A percentile compares a stretch with the other conserved stretches of the same genome.
Evolutionary conservation across 2,329 filamentous ascomycete species (phyloP).

Genomic region (Stagonosporopsis cucurbitacearum): DNA sequence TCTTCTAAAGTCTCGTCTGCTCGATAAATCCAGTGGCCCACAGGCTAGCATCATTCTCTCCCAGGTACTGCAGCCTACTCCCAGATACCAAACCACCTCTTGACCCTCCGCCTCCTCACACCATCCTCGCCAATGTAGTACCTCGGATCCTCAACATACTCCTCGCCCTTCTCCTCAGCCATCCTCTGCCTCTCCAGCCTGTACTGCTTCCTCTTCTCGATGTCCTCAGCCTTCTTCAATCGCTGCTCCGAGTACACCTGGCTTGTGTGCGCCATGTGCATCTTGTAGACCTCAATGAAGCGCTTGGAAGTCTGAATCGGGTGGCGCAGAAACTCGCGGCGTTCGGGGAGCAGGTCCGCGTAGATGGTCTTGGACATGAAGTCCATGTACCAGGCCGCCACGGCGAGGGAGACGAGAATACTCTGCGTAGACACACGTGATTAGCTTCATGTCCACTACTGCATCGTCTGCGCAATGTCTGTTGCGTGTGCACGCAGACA

Average conservation of each 20-base stretch:
- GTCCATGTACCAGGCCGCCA: conserved; percentile 77
- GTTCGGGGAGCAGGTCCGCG: conserved; percentile 76
- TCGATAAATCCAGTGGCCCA: neutral
- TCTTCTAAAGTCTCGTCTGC: neutral
- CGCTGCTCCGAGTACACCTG: conserved; percentile 74
- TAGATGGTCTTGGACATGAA: conserved; percentile 82
- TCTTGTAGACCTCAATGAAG: conserved; percentile 73
- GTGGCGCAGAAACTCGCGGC: conserved; percentile 70
- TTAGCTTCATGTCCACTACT: neutral
- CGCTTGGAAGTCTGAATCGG: conserved; percentile 72
- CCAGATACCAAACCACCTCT: conserved; percentile 88
- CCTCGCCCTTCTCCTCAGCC: conserved; percentile 43
- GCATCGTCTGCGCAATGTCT: neutral
- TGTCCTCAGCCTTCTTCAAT: conserved; percentile 78
- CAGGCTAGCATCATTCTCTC: neutral
- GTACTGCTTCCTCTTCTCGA: conserved; percentile 84
- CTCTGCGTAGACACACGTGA: conserved; percentile 53
- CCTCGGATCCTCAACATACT: conserved; percentile 47
- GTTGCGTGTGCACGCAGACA: neutral
- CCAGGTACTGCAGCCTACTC: conserved; percentile 31
- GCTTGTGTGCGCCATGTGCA: conserved; percentile 77
- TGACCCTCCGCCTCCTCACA: conserved; percentile 62
- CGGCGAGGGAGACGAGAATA: conserved; percentile 71
- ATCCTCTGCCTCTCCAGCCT: conserved; percentile 62
- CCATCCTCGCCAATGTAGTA: conserved; percentile 49